A percentile compares a stretch with the other conserved stretches of the same genome.
phyloP scores from a whole-genome alignment of 768 basidiomycete species.

The Chalciporus pseudorubinellus region DNA sequence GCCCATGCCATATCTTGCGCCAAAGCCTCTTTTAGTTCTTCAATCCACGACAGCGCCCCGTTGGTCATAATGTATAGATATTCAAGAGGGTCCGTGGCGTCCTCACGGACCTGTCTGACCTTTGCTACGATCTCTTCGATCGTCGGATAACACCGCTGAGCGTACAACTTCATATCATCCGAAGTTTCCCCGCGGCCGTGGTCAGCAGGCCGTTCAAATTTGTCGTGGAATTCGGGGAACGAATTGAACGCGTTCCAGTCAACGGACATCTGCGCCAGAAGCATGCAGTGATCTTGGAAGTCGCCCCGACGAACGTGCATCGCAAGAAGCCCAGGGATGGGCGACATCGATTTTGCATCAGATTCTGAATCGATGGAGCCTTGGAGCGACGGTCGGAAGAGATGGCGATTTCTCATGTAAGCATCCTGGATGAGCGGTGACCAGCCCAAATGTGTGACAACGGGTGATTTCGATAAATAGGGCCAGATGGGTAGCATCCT shows the following conservation, averaged over 20 bases:
- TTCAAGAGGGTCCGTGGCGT: slow-evolving; percentile 26
- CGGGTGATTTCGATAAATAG: slow-evolving; percentile 31
- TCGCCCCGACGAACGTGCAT: slow-evolving; percentile 54
- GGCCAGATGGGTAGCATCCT: slow-evolving; percentile 38
- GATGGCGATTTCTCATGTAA: slow-evolving; percentile 28
- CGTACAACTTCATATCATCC: slow-evolving; percentile 26
- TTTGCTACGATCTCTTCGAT: slow-evolving; percentile 42
- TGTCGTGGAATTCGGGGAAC: slow-evolving; percentile 42
- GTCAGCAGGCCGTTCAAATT: slow-evolving; percentile 31
- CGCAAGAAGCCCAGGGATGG: slow-evolving; percentile 43
- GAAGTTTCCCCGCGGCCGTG: slow-evolving; percentile 14
- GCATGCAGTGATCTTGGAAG: slow-evolving; percentile 43
- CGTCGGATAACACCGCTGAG: slow-evolving; percentile 42
- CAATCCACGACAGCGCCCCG: slow-evolving; percentile 40
- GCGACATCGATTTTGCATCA: slow-evolving; percentile 5
- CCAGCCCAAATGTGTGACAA: slow-evolving; percentile 37
- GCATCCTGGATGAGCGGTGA: slow-evolving; percentile 36
- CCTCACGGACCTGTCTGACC: slow-evolving; percentile 34
- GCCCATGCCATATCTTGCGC: slow-evolving; percentile 35
- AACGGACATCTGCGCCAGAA: slow-evolving; percentile 35
- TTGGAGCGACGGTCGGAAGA: slow-evolving; percentile 16
- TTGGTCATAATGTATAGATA: slow-evolving; percentile 51
- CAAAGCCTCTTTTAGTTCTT: slow-evolving; percentile 39
- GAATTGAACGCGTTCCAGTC: slow-evolving; percentile 46
- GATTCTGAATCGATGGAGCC: neutral